Evolutionary conservation across 495 filamentous ascomycete species (phyloP).

Genomic region (Echria macrotheca): DNA sequence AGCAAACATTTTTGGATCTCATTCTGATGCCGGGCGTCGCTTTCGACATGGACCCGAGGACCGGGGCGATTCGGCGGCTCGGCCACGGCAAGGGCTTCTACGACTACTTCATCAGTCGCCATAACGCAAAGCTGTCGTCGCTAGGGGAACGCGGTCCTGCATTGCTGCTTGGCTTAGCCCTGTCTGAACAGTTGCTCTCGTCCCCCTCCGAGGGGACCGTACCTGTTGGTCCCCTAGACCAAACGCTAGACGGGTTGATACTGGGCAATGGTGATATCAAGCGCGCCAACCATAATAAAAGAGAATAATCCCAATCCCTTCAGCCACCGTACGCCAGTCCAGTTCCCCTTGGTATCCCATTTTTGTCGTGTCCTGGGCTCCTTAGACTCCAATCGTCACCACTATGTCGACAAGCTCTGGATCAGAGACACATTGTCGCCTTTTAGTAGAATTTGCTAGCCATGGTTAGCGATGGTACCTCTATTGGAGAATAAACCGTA

Average conservation of each 20-base stretch:
- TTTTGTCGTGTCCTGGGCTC: conserved; percentile 4
- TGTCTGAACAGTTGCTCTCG: conserved; percentile 78
- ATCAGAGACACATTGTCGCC: conserved; percentile 97
- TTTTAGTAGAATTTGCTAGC: conserved; percentile 91
- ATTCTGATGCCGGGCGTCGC: conserved; percentile 92
- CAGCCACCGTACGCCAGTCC: conserved; percentile 7
- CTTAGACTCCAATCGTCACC: background rate
- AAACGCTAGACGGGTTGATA: conserved; percentile 42
- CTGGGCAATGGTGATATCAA: conserved; percentile 44
- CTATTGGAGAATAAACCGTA: conserved; percentile 1
- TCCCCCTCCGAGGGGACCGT: conserved; percentile 34
- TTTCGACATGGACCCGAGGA: conserved; percentile 60
- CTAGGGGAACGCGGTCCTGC: conserved; percentile 39
- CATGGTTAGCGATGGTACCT: conserved; percentile 23
- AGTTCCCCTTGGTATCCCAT: conserved; percentile 13
- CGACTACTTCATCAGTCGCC: conserved; percentile 81
- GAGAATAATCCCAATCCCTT: conserved; percentile 3
- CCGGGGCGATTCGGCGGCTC: conserved; percentile 57
- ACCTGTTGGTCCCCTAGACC: conserved; percentile 40
- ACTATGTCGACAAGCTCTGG: conserved; percentile 61
- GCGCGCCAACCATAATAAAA: conserved; percentile 18
- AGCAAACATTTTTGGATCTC: conserved; percentile 58
- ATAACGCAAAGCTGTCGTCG: conserved; percentile 43
- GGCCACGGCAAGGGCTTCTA: conserved; percentile 98
- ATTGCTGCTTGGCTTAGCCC: conserved; percentile 74